Conservation (phyloP, 768 basidiomycete species). For the Rhodotorula toruloides region DNA sequence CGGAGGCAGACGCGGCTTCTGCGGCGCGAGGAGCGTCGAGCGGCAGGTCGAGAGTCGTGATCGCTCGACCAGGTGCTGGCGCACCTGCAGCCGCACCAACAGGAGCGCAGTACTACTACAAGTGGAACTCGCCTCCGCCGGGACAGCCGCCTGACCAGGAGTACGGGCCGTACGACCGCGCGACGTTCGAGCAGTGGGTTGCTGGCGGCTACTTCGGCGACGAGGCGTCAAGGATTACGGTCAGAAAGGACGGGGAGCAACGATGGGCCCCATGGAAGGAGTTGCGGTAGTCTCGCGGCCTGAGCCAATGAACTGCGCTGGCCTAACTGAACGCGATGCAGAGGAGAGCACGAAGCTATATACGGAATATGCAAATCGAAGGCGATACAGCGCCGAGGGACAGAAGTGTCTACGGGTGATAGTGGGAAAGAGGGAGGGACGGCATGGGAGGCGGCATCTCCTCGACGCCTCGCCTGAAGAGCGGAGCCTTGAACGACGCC, state of each 20-base stretch:
- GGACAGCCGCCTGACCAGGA: constrained; percentile 51
- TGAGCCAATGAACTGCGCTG: no score
- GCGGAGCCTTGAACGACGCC: constrained; percentile 35
- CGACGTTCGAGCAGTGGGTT: constrained; percentile 74
- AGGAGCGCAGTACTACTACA: constrained; percentile 60
- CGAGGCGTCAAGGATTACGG: constrained; percentile 68
- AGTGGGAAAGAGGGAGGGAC: neutral
- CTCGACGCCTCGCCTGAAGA: constrained; percentile 10
- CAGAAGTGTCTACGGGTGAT: no score
- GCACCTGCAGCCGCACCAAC: neutral
- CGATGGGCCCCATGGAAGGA: constrained; percentile 31
- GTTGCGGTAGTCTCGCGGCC: constrained; percentile 15
- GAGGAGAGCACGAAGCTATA: no score
- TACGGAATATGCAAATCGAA: no score
- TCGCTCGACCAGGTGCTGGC: constrained; percentile 5
- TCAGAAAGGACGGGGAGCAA: constrained; percentile 55
- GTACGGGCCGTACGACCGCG: constrained; percentile 75
- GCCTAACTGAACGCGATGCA: no score
- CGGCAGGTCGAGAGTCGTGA: constrained; percentile 16
- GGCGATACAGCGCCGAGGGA: no score
- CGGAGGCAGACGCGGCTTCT: constrained; percentile 51
- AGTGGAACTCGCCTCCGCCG: constrained; percentile 56
- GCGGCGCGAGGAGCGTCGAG: neutral
- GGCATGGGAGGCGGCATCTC: neutral
- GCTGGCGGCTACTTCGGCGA: constrained; percentile 75